These are phyloP conservation scores for Monosporascus sp. DNA, from an alignment of 2,329 filamentous ascomycete species.

Conservation along the genomic window DNA sequence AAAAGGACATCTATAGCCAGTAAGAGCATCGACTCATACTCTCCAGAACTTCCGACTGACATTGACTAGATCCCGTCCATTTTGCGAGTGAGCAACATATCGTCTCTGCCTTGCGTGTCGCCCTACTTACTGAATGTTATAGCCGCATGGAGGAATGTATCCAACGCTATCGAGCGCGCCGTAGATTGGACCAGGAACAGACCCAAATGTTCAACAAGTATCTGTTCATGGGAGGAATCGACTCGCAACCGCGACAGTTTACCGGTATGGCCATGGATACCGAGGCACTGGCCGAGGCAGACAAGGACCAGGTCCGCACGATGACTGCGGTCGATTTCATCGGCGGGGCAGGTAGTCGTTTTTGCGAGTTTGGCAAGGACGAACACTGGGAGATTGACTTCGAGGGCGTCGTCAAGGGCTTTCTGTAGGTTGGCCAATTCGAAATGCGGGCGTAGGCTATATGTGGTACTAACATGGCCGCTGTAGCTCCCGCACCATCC, in stretches of 20 bases:
- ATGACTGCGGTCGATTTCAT: slow-evolving; percentile 60
- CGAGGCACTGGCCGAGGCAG: slow-evolving; percentile 47
- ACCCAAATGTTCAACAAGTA: slow-evolving; percentile 70
- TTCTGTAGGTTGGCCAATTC: slow-evolving; percentile 52
- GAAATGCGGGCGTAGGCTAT: not conserved
- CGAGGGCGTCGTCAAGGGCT: slow-evolving; percentile 68
- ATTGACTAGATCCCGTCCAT: slow-evolving; percentile 39
- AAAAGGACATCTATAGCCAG: slow-evolving; percentile 62
- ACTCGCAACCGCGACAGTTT: slow-evolving; percentile 52
- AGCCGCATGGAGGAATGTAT: slow-evolving; percentile 83
- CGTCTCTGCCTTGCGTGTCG: not conserved
- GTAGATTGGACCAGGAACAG: slow-evolving; percentile 63
- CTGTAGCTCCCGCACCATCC: slow-evolving; percentile 49
- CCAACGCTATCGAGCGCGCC: slow-evolving; percentile 70
- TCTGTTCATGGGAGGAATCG: slow-evolving; percentile 76
- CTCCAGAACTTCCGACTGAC: slow-evolving; percentile 1
- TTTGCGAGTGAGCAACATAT: slow-evolving; percentile 46
- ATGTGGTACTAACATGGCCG: slow-evolving; percentile 8
- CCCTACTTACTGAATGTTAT: slow-evolving; percentile 5
- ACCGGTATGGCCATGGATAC: slow-evolving; percentile 50
- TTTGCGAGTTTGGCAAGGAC: slow-evolving; percentile 42
- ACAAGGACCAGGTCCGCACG: slow-evolving; percentile 57
- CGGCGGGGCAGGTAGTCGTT: slow-evolving; percentile 38
- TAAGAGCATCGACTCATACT: slow-evolving; percentile 33
- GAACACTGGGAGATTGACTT: slow-evolving; percentile 78